A percentile compares a stretch with the other conserved stretches of the same genome.
These are phyloP conservation scores for Saturnispora saitoi DNA, from an alignment of 805 yeast species.

Conservation along the genomic window DNA sequence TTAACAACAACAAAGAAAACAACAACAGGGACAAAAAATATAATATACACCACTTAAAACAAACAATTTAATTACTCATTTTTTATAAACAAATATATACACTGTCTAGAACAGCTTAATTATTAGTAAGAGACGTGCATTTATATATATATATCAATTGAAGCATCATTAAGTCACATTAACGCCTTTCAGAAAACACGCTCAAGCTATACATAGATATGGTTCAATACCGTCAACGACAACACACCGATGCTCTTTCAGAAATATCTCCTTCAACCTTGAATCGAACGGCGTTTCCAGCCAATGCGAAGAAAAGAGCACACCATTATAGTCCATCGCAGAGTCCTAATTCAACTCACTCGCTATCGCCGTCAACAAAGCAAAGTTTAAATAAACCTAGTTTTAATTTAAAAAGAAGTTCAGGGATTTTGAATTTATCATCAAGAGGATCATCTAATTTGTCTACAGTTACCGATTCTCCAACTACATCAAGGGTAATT, in stretches of 20 bases:
- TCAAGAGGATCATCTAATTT: slow-evolving; percentile 1
- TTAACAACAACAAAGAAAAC: background rate
- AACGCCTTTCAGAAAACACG: background rate
- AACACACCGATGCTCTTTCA: slow-evolving; percentile 10
- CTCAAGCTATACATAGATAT: background rate
- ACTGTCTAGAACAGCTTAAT: no score
- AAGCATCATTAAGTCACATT: background rate
- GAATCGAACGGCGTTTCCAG: slow-evolving; percentile 23
- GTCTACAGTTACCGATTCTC: slow-evolving; percentile 29
- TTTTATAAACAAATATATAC: no score
- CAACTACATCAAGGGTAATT: slow-evolving; percentile 22
- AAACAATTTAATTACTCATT: no score
- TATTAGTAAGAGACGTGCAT: background rate
- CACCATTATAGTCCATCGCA: slow-evolving; percentile 15
- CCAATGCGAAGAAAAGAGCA: slow-evolving; percentile 22
- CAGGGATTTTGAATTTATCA: slow-evolving; percentile 42
- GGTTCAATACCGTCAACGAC: slow-evolving; percentile 5
- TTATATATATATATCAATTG: background rate
- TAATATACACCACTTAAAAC: no score
- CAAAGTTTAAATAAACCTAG: slow-evolving; percentile 1
- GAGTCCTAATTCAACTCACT: slow-evolving; percentile 19
- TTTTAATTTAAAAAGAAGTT: slow-evolving; percentile 30
- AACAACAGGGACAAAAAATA: background rate
- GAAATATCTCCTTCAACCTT: slow-evolving; percentile 20
- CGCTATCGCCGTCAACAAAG: slow-evolving; percentile 13